Percentiles rank a stretch among this genome's conserved stretches.
These are phyloP conservation scores for Talaromyces sp. DNA, from an alignment of 2,329 filamentous ascomycete species.

Conservation along the genomic window DNA sequence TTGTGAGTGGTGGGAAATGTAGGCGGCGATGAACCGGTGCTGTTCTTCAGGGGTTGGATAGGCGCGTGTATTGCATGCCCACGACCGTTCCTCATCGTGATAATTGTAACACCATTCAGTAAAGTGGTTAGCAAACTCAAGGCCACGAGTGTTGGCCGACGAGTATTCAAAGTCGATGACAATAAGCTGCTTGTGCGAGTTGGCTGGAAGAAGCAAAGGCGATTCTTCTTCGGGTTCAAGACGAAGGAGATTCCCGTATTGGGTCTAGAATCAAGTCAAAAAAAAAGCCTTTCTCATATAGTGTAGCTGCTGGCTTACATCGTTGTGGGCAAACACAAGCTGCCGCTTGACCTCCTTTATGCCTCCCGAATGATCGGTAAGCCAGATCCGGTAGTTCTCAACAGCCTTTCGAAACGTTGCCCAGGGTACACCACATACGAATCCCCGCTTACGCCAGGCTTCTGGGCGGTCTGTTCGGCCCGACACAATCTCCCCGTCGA, in stretches of 20 bases:
- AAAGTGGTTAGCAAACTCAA: conserved; percentile 98
- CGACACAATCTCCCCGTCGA: conserved; percentile 55
- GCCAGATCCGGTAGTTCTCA: conserved; percentile 68
- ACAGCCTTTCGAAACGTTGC: conserved; percentile 67
- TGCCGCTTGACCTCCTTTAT: conserved; percentile 61
- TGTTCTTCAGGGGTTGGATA: conserved; percentile 83
- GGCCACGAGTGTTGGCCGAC: conserved; percentile 75
- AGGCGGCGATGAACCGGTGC: conserved; percentile 75
- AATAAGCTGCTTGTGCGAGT: conserved; percentile 91
- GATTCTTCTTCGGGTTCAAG: conserved; percentile 66
- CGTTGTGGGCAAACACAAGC: conserved; percentile 94
- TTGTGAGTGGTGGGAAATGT: conserved; percentile 74
- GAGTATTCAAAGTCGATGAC: conserved; percentile 99
- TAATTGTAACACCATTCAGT: conserved; percentile 99
- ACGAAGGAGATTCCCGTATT: conserved; percentile 96
- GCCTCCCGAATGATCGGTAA: conserved; percentile 68
- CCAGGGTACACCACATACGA: conserved; percentile 83
- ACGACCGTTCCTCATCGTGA: conserved; percentile 63
- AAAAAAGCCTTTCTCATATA: neutral
- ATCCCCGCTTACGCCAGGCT: conserved; percentile 64
- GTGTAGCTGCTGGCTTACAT: conserved; percentile 57
- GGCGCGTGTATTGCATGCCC: conserved; percentile 60
- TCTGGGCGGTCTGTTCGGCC: conserved; percentile 40
- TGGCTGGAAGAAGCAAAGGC: conserved; percentile 79
- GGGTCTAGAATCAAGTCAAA: conserved; percentile 57